These are phyloP conservation scores for Paecilomyces variotii DNA, from an alignment of 2,329 filamentous ascomycete species.

Conservation along the genomic window DNA sequence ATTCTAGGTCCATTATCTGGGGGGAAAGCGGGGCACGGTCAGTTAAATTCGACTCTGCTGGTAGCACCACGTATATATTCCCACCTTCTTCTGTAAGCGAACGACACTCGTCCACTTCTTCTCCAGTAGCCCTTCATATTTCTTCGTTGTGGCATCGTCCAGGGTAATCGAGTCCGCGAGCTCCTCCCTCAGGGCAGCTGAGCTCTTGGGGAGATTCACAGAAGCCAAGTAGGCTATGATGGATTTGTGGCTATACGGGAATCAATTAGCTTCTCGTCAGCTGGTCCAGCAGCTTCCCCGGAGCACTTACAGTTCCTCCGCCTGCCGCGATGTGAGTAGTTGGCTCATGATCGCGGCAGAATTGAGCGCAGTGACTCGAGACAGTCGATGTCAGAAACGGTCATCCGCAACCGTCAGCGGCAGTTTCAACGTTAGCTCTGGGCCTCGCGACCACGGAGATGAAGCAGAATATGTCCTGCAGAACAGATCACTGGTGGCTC, in stretches of 20 bases:
- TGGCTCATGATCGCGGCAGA: conserved; percentile 53
- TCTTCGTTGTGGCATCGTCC: conserved; percentile 76
- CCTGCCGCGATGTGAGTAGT: conserved; percentile 69
- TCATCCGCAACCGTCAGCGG: background rate
- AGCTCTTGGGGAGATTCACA: conserved; percentile 61
- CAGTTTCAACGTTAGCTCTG: background rate
- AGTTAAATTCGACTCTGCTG: background rate
- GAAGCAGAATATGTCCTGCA: background rate
- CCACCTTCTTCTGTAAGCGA: conserved; percentile 86
- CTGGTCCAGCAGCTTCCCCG: background rate
- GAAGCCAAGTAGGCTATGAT: conserved; percentile 82
- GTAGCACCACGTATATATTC: conserved; percentile 5
- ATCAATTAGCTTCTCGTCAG: background rate
- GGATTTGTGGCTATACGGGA: conserved; percentile 68
- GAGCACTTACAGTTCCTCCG: conserved; percentile 71
- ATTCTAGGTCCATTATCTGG: conserved; percentile 89
- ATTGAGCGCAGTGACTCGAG: conserved; percentile 2
- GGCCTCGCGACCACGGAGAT: background rate
- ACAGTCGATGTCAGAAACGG: background rate
- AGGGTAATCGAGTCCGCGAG: conserved; percentile 61
- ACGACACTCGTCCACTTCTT: conserved; percentile 99
- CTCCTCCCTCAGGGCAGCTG: conserved; percentile 67
- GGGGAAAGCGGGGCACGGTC: conserved; percentile 5
- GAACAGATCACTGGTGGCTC: background rate
- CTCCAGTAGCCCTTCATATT: conserved; percentile 88